Evolutionary conservation across 495 filamentous ascomycete species (phyloP).

Genomic region (Bacidia rubella): DNA sequence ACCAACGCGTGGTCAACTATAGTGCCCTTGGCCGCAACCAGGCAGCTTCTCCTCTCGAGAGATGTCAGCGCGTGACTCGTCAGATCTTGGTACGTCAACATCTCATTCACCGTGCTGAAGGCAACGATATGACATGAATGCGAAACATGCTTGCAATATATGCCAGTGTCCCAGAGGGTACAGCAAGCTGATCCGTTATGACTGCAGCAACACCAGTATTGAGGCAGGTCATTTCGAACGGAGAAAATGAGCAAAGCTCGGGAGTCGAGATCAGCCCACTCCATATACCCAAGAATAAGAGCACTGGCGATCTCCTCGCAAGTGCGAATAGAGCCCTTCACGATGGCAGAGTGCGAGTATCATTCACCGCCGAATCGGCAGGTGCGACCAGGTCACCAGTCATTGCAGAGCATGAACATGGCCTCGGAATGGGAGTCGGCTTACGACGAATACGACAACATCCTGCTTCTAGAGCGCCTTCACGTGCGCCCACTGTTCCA

Average conservation of each 20-base stretch:
- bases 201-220: not conserved
- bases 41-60: not conserved
- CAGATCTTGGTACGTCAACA: not conserved
- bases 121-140: not conserved
- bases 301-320: constrained; percentile 46
- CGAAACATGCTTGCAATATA: not conserved
- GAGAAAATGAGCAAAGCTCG: constrained; percentile 4
- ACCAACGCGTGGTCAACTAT: not conserved
- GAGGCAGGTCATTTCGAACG: constrained; percentile 10
- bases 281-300: constrained; percentile 46
- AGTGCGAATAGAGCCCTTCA: constrained; percentile 18
- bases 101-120: not conserved
- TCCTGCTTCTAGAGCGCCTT: constrained; percentile 47
- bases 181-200: not conserved
- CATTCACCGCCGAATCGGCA: constrained; percentile 28
- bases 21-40: not conserved
- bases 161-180: not conserved
- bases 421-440: constrained; percentile 50
- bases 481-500: constrained; percentile 51
- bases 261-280: constrained; percentile 1
- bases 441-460: constrained; percentile 87
- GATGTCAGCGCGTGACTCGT: constrained; percentile 3
- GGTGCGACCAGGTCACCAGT: constrained; percentile 37
- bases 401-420: constrained; percentile 44
- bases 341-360: constrained; percentile 24